Base-by-base conservation (phyloP, 2,329 filamentous ascomycete species). In the Cordyceps tenuipes region DNA sequence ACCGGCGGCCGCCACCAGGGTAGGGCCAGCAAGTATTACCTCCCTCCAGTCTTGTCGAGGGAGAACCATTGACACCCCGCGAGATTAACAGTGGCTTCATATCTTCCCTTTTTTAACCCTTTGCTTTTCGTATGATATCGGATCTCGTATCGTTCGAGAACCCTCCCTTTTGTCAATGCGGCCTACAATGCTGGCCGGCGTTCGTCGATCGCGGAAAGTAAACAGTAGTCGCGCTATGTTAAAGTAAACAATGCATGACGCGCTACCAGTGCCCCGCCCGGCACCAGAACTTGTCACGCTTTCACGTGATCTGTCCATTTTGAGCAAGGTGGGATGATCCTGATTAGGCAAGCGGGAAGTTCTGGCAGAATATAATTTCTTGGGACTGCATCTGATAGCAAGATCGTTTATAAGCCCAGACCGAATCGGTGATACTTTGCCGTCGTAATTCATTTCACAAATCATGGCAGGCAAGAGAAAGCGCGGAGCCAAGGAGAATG, bases 401-500 rank as follows among this genome's bases (percentile, higher is more conserved):
- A 17, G 60, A 17, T 57, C 43, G 56, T 57, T 21, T 39, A 44
- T 36, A 56, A 2, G 13, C n/a, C 41, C n/a, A 23, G 29, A 47
- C 17, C 43, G 41, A 47, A 23, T 61, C n/a, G 41, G 51, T 17
- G 63, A 23, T 46, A 46, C 36, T 39, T 53, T 56, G 50, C 50
- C 66, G 66, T 65, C 65, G 57, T 57, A 58, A 31, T 46, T 47
- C 12, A 15, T 31, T 36, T 51, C 13, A 17, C 12, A 34, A 29
- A 15, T 3, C 12, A 73, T 73, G 71, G 71, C 66, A 23, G 68
- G 65, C 54, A 75, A 74, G 66, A 64, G 72, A 60, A 75, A 74
- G 66, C 68, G 71, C 57, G 68, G 66, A 51, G 63, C 68, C 31
- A 68, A 67, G 61, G 57, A 70, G 51, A 52, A n/a, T 15, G 49